A percentile compares a stretch with the other conserved stretches of the same genome.
These are phyloP conservation scores for Penicillium arizonense DNA, from an alignment of 495 filamentous ascomycete genomes.

Conservation along the genomic window DNA sequence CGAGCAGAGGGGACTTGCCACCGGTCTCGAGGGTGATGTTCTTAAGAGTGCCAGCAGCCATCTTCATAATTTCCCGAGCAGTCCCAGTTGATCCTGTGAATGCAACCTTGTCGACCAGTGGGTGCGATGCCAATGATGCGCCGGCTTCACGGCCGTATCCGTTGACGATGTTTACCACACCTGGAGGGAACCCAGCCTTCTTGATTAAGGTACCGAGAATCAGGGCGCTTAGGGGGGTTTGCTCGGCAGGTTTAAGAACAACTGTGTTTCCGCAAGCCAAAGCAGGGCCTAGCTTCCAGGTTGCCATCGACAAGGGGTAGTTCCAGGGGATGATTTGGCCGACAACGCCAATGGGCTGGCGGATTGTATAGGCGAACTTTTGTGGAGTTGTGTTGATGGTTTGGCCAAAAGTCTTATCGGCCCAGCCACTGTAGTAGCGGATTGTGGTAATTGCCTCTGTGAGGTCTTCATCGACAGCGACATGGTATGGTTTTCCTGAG, in stretches of 20 bases:
- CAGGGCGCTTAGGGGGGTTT: slow-evolving; percentile 82
- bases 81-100: slow-evolving; percentile 87
- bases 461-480: slow-evolving; percentile 71
- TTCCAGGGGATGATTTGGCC: slow-evolving; percentile 95
- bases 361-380: slow-evolving; percentile 87
- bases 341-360: slow-evolving; percentile 86
- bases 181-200: slow-evolving; percentile 87
- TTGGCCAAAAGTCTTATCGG: slow-evolving; percentile 90
- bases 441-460: slow-evolving; percentile 66
- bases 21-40: slow-evolving; percentile 93
- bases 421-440: slow-evolving; percentile 86
- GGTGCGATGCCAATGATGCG: slow-evolving; percentile 71
- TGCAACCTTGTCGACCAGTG: slow-evolving; percentile 81
- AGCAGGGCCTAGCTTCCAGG: slow-evolving; percentile 90
- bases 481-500: slow-evolving; percentile 67
- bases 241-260: slow-evolving; percentile 86
- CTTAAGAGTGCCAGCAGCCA: slow-evolving; percentile 78
- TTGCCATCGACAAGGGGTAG: slow-evolving; percentile 81
- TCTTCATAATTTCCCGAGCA: slow-evolving; percentile 84
- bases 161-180: slow-evolving; percentile 90
- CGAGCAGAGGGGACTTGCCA: slow-evolving; percentile 79
- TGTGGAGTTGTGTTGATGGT: slow-evolving; percentile 74
- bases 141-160: slow-evolving; percentile 77
- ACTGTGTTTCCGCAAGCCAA: slow-evolving; percentile 85
- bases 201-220: slow-evolving; percentile 75